Evolutionary conservation across 2,329 filamentous ascomycete genomes (phyloP).

Genomic region (Metarhizium anisopliae): DNA sequence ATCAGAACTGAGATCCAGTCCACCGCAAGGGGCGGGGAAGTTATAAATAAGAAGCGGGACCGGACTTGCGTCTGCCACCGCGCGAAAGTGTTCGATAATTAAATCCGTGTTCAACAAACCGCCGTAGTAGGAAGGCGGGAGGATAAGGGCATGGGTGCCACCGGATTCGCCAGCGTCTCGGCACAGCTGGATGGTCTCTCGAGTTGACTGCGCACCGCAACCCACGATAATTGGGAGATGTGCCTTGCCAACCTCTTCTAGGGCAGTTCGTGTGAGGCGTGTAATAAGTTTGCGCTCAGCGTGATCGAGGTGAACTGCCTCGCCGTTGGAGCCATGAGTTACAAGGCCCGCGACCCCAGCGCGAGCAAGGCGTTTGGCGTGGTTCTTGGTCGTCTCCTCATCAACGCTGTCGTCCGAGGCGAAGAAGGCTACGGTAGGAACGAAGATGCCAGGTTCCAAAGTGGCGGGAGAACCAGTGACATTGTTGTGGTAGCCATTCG

Average conservation of each 20-base stretch:
- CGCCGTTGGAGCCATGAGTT: constrained; percentile 64
- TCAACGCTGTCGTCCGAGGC: constrained; percentile 45
- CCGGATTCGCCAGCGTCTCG: constrained; percentile 54
- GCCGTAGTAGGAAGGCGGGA: constrained; percentile 63
- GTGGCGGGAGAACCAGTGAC: not conserved
- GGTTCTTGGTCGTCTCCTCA: constrained; percentile 36
- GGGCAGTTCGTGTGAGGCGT: constrained; percentile 48
- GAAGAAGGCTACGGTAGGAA: constrained; percentile 57
- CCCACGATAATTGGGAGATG: constrained; percentile 59
- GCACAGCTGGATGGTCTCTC: constrained; percentile 58
- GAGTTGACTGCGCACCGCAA: constrained; percentile 57
- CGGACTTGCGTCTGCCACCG: constrained; percentile 48
- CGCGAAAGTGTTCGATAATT: constrained; percentile 51
- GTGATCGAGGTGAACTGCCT: constrained; percentile 60
- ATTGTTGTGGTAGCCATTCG: constrained; percentile 2
- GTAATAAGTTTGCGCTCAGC: constrained; percentile 57
- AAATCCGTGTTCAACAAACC: constrained; percentile 47
- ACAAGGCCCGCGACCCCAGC: constrained; percentile 59
- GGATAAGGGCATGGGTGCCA: constrained; percentile 57
- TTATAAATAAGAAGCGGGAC: constrained; percentile 56
- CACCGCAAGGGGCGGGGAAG: constrained; percentile 48
- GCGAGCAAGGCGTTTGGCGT: constrained; percentile 50
- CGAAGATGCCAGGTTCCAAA: constrained; percentile 40
- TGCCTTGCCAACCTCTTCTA: constrained; percentile 46
- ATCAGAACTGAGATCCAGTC: constrained; percentile 50